Evolutionary conservation across 2,329 filamentous ascomycete genomes (phyloP).

Genomic region (Fusarium vanettenii): DNA sequence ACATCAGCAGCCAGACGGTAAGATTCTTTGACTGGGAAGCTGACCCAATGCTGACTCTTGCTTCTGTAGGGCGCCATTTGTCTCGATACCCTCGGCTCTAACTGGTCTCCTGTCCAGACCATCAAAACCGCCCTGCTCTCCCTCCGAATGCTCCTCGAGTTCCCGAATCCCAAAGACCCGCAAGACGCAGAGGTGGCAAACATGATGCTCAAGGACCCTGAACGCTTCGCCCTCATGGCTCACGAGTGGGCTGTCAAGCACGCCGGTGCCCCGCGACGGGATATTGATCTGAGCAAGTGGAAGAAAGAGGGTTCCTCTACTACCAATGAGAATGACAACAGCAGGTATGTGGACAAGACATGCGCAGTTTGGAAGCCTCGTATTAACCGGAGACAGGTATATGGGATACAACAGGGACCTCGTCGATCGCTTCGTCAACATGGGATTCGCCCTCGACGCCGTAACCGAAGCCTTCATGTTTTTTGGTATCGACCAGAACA

Average conservation of each 20-base stretch:
- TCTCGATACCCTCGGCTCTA: slow-evolving; percentile 87
- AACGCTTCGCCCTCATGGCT: slow-evolving; percentile 83
- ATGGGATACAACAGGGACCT: slow-evolving; percentile 88
- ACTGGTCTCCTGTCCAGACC: slow-evolving; percentile 96
- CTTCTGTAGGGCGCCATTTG: slow-evolving; percentile 88
- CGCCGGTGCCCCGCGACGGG: slow-evolving; percentile 75
- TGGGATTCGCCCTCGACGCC: slow-evolving; percentile 91
- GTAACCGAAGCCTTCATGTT: slow-evolving; percentile 87
- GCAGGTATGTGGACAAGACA: slow-evolving; percentile 44
- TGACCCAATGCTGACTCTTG: slow-evolving; percentile 18
- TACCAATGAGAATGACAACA: slow-evolving; percentile 23
- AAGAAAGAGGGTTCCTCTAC: slow-evolving; percentile 63
- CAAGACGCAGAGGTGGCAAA: slow-evolving; percentile 95
- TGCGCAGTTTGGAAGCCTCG: background rate
- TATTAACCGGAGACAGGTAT: slow-evolving; percentile 67
- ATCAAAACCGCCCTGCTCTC: slow-evolving; percentile 96
- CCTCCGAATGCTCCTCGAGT: slow-evolving; percentile 90
- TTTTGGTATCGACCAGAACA: slow-evolving; percentile 82
- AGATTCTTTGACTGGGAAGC: slow-evolving; percentile 46
- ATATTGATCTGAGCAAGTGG: slow-evolving; percentile 54
- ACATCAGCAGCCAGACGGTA: slow-evolving; percentile 93
- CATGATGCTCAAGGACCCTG: slow-evolving; percentile 85
- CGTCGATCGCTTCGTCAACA: slow-evolving; percentile 84
- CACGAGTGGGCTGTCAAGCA: slow-evolving; percentile 90
- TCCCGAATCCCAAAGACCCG: slow-evolving; percentile 94